These are phyloP conservation scores for Aethionema arabicum DNA, from an alignment of 345 rosid genomes.

Conservation along the genomic window DNA sequence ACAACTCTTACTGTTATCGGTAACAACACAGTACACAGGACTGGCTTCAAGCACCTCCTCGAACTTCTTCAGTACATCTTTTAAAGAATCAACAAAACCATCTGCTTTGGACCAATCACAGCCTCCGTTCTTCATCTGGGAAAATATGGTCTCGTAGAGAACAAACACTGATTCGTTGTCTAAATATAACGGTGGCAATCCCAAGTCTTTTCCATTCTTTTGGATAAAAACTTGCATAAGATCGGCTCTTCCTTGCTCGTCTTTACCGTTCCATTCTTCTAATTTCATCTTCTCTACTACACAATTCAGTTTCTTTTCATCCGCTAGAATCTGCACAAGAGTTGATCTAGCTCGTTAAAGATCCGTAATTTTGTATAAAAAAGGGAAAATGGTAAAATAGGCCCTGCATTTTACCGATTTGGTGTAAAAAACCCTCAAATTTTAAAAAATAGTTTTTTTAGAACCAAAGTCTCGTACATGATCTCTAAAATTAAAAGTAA, in stretches of 20 bases:
- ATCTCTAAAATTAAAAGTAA: too few relatives aligned
- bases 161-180: slow-evolving; percentile 53
- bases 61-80: slow-evolving; percentile 54
- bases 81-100: slow-evolving; percentile 31
- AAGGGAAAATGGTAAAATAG: too few relatives aligned
- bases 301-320: slow-evolving; percentile 47
- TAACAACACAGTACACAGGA: slow-evolving; percentile 45
- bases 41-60: slow-evolving; percentile 59
- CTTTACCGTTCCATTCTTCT: slow-evolving; percentile 36
- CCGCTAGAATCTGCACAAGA: slow-evolving; percentile 52
- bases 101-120: slow-evolving; percentile 39
- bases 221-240: slow-evolving; percentile 50
- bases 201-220: slow-evolving; percentile 57
- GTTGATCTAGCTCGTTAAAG: slow-evolving; percentile 7
- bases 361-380: neutral
- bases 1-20: slow-evolving; percentile 2
- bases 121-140: slow-evolving; percentile 37
- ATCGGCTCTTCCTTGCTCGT: slow-evolving; percentile 28
- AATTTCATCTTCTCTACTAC: slow-evolving; percentile 41
- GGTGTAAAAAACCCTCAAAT: too few relatives aligned
- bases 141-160: slow-evolving; percentile 58
- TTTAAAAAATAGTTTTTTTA: too few relatives aligned
- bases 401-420: too few relatives aligned
- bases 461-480: too few relatives aligned
- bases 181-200: slow-evolving; percentile 64